Evolutionary conservation across 2,329 filamentous ascomycete genomes (phyloP), one percentile per base, ranked within the genome.

Genomic region (Albifimbria verrucaria): DNA sequence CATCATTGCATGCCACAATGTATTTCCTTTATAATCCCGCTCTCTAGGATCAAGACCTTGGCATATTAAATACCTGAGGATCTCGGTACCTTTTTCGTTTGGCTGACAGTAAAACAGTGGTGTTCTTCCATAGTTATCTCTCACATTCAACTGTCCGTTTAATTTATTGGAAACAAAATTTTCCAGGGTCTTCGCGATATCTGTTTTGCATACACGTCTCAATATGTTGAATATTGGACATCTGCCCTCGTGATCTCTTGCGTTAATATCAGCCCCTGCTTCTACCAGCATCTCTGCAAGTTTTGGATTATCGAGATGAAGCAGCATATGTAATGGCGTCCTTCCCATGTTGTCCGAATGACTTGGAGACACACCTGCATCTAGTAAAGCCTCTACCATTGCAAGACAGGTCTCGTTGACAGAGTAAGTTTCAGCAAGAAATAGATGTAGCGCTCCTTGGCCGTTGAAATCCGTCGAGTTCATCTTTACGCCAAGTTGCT

Each of bases 401-500:
- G 9, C 15, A 9, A 9, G 26, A 7, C 26, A 32, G 9, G 7
- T 15, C 26, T 32, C 26, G 7, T 32, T 15, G 26, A 9, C 26
- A 15, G 7, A 32, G 9, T 32, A 9, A 32, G 15, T 7, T 9
- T 15, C 26, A 32, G 9, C 26, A 32, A 32, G 26, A 32, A 32
- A 32, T 9, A 32, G 26, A 49, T 66, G 63, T 7, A 65, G 56
- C 1, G 64, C 51, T 15, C 18, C 48, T n/a, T 65, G 64, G 3
- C 62, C 62, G 1, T 23, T 7, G n/a, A 53, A 20, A 24, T 65
- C 64, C 2, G 59, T 48, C 3, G 52, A 56, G 1, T 58, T 47
- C 2, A 54, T 3, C n/a, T 61, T 51, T 1, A 60, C 47, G 1
- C 56, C 56, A 0, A 51, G 22, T 2, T 36, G 11, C 9, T 59